Base-by-base conservation (phyloP, 2,329 filamentous ascomycete genomes). In the Ophiocordyceps camponoti-rufipedis region DNA sequence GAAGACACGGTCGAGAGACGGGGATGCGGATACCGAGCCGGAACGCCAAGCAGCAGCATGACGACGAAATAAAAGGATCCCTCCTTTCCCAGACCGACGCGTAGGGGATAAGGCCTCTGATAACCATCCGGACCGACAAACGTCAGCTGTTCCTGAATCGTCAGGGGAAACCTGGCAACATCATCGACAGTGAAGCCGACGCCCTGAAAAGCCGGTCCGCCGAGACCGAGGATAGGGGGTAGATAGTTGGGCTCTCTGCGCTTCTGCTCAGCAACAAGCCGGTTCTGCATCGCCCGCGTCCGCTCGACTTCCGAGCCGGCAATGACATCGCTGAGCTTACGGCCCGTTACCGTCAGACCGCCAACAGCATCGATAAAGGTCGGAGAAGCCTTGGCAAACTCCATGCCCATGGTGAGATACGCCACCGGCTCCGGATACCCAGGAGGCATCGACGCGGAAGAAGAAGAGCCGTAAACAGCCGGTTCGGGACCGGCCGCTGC, bases 61-160 rank as follows among this genome's bases (percentile, higher is more conserved):
- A 78, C 71, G 40, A 80, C 67, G 51, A 79, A 79, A 56, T 75
- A 80, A 47, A 78, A 74, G 38, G 74, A 75, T 4, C 74, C 72
- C 49, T 71, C 70, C 52, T 77, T 80, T 12, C 69, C 72, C 29
- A 80, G 62, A 1, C 75, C 74, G 35, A 79, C 54, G 2, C 70
- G 71, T 29, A 75, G 61, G 2, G 67, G 60, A 48, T 70, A 68
- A 10, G 63, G 62, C 48, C 74, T 63, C 29, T 63, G 61, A 47
- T 73, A 71, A 16, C 74, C 71, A 44, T 77, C 71, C 2, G 61
- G 58, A 3, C 65, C 61, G 43, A 66, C 58, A 50, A 81, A 79
- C 1, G 67, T 70, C 41, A 80, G 60, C 51, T 68, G 67, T 42
- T 80, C 74, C 28, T 69, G 67, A 42, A 69, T 68, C 42, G 74